Percentiles rank a stretch among this genome's conserved stretches.
These are phyloP conservation scores for Stephania yunnanensis DNA, from an alignment of 164 flowering plant genomes.

Conservation along the genomic window DNA sequence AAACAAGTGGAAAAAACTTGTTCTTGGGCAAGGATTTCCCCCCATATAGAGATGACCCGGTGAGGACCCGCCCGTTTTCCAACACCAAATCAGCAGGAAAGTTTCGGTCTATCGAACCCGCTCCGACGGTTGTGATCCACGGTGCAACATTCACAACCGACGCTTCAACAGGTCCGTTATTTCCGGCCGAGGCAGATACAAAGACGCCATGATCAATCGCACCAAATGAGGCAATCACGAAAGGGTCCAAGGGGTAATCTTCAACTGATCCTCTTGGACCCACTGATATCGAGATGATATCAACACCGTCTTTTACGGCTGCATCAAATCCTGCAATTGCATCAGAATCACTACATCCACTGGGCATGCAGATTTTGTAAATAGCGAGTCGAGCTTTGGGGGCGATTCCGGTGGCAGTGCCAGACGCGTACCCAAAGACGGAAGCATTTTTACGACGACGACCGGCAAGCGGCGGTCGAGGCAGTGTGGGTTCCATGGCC, in stretches of 20 bases:
- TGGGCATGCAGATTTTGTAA: conserved; percentile 44
- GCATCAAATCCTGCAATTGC: conserved; percentile 44
- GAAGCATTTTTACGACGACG: conserved; percentile 28
- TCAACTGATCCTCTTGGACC: not conserved
- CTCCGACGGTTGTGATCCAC: conserved; percentile 61
- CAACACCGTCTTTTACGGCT: conserved; percentile 55
- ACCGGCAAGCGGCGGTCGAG: conserved; percentile 56
- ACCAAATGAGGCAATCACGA: conserved; percentile 26
- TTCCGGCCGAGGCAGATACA: conserved; percentile 49
- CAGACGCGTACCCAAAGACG: conserved; percentile 37
- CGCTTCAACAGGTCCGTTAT: conserved; percentile 27
- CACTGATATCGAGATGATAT: conserved; percentile 39
- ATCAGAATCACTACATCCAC: conserved; percentile 41
- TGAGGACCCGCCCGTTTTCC: conserved; percentile 27
- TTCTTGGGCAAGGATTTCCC: conserved; percentile 23
- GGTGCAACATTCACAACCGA: conserved; percentile 42
- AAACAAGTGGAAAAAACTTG: conserved; percentile 22
- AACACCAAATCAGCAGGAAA: conserved; percentile 42
- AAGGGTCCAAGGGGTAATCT: conserved; percentile 18
- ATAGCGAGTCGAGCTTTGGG: conserved; percentile 52
- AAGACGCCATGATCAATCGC: conserved; percentile 38
- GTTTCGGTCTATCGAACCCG: conserved; percentile 44
- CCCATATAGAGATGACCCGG: conserved; percentile 37
- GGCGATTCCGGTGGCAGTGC: conserved; percentile 36
- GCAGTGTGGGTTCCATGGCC: conserved; percentile 72